These are phyloP conservation scores for Ophiocordyceps camponoti-leonardi DNA, from an alignment of 2,329 filamentous ascomycete genomes.

Conservation along the genomic window DNA sequence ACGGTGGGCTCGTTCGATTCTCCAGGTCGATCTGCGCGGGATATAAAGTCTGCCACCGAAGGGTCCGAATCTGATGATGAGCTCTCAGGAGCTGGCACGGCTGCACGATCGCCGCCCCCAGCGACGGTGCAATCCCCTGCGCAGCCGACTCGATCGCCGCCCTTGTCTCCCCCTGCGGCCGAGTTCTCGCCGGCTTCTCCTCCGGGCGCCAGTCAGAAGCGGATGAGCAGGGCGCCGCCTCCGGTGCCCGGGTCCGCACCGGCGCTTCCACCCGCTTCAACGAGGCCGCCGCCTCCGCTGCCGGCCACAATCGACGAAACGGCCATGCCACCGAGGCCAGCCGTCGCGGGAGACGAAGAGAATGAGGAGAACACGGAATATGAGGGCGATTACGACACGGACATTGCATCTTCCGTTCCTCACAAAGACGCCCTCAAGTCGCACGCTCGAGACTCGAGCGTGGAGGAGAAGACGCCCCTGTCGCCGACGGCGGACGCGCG, in stretches of 20 bases:
- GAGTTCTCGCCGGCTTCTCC: conserved; percentile 28
- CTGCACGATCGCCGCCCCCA: conserved; percentile 21
- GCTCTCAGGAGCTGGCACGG: conserved; percentile 36
- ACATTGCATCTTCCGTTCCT: conserved; percentile 84
- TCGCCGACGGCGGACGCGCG: conserved; percentile 30
- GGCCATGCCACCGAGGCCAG: conserved; percentile 18
- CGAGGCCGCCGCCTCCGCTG: conserved; percentile 49
- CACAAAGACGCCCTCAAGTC: conserved; percentile 86
- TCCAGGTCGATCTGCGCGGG: not conserved
- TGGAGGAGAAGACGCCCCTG: conserved; percentile 51
- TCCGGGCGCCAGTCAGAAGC: conserved; percentile 25
- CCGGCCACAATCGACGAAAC: conserved; percentile 26
- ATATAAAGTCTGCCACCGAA: conserved; percentile 45
- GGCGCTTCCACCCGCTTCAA: conserved; percentile 28
- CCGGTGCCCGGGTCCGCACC: conserved; percentile 43
- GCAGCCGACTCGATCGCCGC: conserved; percentile 15
- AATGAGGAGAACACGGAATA: conserved; percentile 81
- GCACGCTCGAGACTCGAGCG: conserved; percentile 59
- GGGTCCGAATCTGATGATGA: conserved; percentile 87
- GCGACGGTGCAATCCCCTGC: conserved; percentile 14
- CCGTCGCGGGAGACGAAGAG: conserved; percentile 40
- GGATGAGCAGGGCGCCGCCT: conserved; percentile 38
- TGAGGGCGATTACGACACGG: conserved; percentile 94
- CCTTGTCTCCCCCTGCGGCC: conserved; percentile 17
- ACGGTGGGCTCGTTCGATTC: not conserved